Evolutionary conservation across 768 basidiomycete genomes (phyloP), one percentile per base, ranked within the genome.

Genomic region (Tylopilus intermedius): DNA sequence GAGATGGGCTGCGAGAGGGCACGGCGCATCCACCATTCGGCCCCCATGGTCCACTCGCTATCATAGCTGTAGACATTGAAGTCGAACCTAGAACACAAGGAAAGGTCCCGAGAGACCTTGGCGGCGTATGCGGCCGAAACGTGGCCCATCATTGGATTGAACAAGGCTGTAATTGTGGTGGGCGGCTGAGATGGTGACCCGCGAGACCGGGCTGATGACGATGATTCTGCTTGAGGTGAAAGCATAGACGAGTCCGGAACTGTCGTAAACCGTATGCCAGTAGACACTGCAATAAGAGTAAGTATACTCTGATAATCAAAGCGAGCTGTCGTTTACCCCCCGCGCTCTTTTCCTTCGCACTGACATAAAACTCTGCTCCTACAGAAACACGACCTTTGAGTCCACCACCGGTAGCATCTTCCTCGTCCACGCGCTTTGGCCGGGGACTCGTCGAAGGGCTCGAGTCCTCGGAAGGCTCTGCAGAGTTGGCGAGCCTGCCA

Each of bases 1-100:
- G 54, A 50, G 30, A 48, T 47, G 8, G 64, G 55, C 49, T 70
- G 67, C 11, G 69, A 61, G 18, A 69, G 71, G 5, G 76, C 72
- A 22, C 83, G 79, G 21, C 92, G 80, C 65, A 93, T 79, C 93
- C 92, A 96, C 91, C 92, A 96, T 67, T 97, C 94, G 1, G 89
- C 87, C 3, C 95, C 95, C 74, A 97, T 81, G 9, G 90, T 87
- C 87, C 94, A 88, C 67, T 97, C 94, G 68, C 91, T 94, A 60
- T 95, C 92, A 68, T 93, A 97, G 70, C 90, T 94, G 67, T 97
- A 96, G 26, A 94, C 81, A 63, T 98, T 98, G 72, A 97, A 93
- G 66, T 97, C 93, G 65, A 94, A 98, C 21, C 91, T 83, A 0
- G 91, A 88, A 46, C 90, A 90, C 18, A 98, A 67, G 0, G 91